Base-by-base conservation (phyloP, 306 rosid species). In the Rosa lucieae region DNA sequence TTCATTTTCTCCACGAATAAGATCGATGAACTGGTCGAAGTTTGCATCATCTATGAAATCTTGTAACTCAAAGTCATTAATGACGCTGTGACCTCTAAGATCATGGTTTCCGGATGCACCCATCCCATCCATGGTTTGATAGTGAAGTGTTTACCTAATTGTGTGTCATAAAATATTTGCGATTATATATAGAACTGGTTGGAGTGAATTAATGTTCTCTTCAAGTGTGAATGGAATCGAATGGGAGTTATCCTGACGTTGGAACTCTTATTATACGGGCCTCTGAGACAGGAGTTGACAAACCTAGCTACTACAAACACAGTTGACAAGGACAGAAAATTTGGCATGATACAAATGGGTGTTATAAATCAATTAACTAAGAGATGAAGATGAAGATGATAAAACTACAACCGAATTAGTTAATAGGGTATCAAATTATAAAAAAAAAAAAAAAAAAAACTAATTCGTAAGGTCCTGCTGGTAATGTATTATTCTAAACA, bases 1-100 rank as follows among this genome's bases (percentile, higher is more conserved):
- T 43, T 78, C 90, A 23, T 67, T 73, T 40, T 86, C 97, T 46
- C 95, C 97, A 3, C 96, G 84, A 72, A 95, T 85, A 61, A 85
- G 86, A 83, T 91, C 83, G 76, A 95, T 81, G 61, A 90, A 92
- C 49, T 85, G 97, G 82, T 86, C 89, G 72, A 91, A 86, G 77
- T 86, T 89, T 14, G 92, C 77, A 44, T 87, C 83, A 1, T 83
- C 94, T 23, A 84, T 80, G 81, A 87, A 91, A 49, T 92, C 94
- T 4, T 85, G 87, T 0, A 89, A 73, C 86, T 91, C 92, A 49
- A 85, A 89, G 39, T 90, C 86, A 42, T 78, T 78, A 18, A 81
- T 75, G 32, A 80, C 79, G 73, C 74, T 73, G 12, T 21, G 67
- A n/a, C 14, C 15, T 43, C n/a, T 17, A 39, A 63, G 73, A 32